Evolutionary conservation across 1,284 basidiomycete genomes (phyloP).

Genomic region (Irpex rosettiformis): DNA sequence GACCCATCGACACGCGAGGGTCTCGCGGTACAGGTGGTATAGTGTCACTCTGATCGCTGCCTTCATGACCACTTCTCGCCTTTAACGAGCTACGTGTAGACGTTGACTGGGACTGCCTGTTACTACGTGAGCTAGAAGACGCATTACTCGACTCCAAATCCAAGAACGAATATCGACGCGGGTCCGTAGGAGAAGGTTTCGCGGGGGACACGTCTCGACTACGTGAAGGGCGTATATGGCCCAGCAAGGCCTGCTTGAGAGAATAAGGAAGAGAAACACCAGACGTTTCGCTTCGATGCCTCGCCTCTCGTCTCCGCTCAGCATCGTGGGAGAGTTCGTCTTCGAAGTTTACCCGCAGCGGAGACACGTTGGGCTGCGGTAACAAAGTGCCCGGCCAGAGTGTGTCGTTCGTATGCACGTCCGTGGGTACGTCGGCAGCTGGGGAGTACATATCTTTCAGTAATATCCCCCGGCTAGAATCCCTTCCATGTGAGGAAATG

Average conservation of each 20-base stretch:
- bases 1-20: constrained; percentile 25
- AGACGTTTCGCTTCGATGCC: constrained; percentile 22
- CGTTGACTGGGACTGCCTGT: constrained; percentile 19
- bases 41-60: constrained; percentile 9
- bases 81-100: constrained; percentile 22
- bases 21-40: constrained; percentile 17
- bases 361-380: constrained; percentile 15
- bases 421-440: constrained; percentile 8
- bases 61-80: constrained; percentile 19
- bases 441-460: constrained; percentile 18
- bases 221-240: background rate
- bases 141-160: constrained; percentile 52
- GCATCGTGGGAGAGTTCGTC: constrained; percentile 17
- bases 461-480: constrained; percentile 23
- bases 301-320: constrained; percentile 21
- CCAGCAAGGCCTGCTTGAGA: constrained; percentile 12
- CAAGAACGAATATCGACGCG: constrained; percentile 47
- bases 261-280: constrained; percentile 28
- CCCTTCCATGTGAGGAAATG: constrained; percentile 19
- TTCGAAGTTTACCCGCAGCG: constrained; percentile 28
- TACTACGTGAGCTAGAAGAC: constrained; percentile 19
- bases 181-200: constrained; percentile 15
- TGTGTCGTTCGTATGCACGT: constrained; percentile 11
- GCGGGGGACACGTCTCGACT: background rate
- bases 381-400: background rate